phyloP scores from a whole-genome alignment of 2,329 filamentous ascomycete species.

The Neobulgaria alba region DNA sequence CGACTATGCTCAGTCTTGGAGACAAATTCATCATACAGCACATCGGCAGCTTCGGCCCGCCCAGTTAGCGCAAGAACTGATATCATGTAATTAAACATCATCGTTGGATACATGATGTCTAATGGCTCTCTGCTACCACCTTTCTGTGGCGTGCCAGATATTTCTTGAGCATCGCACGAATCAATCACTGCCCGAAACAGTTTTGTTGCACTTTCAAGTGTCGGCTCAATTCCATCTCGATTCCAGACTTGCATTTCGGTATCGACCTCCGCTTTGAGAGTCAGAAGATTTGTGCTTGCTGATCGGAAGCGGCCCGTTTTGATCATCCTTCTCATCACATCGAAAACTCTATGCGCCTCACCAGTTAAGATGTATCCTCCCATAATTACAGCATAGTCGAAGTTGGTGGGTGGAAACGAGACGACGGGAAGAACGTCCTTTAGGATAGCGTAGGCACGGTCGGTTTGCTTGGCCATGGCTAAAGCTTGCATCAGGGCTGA shows the following conservation, averaged over 20 bases:
- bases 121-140: conserved; percentile 14
- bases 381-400: conserved; percentile 46
- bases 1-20: conserved; percentile 31
- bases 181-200: conserved; percentile 20
- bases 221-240: conserved; percentile 10
- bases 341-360: conserved; percentile 38
- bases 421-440: conserved; percentile 41
- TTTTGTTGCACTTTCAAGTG: conserved; percentile 21
- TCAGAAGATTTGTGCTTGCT: conserved; percentile 35
- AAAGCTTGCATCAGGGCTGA: conserved; percentile 52
- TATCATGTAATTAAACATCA: conserved; percentile 47
- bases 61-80: conserved; percentile 46
- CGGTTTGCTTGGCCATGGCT: conserved; percentile 41
- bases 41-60: conserved; percentile 43
- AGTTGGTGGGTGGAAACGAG: conserved; percentile 34
- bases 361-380: conserved; percentile 34
- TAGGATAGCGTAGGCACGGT: conserved; percentile 45
- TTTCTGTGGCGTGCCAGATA: conserved; percentile 20
- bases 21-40: conserved; percentile 48
- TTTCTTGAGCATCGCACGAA: conserved; percentile 21
- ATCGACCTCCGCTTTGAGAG: conserved; percentile 27
- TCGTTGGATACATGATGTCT: conserved; percentile 22
- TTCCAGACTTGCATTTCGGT: conserved; percentile 15
- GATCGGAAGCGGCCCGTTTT: conserved; percentile 31
- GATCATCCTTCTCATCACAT: conserved; percentile 39